These are phyloP conservation scores for Kwoniella dendrophila DNA, from an alignment of 768 basidiomycete species.

Conservation along the genomic window DNA sequence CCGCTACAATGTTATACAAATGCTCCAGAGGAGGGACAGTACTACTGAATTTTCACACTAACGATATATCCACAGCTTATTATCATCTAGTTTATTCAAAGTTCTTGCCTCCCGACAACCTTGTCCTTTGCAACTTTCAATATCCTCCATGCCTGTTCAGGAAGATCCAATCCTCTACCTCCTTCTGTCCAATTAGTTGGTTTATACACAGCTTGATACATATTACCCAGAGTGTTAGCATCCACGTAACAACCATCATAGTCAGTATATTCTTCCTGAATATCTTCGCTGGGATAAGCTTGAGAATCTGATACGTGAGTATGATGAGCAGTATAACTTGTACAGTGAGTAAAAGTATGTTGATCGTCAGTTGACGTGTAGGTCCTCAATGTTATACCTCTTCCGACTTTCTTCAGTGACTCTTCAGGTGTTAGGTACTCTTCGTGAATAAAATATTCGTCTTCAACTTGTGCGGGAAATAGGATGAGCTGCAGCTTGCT, in stretches of 20 bases:
- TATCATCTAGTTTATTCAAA: too few relatives aligned
- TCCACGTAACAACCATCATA: slow-evolving; percentile 7
- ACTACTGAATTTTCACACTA: too few relatives aligned
- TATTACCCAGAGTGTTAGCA: not conserved
- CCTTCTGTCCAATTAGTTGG: not conserved
- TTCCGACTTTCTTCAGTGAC: not conserved
- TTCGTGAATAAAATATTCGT: not conserved
- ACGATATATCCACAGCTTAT: too few relatives aligned
- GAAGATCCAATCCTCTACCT: not conserved
- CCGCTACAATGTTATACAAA: too few relatives aligned
- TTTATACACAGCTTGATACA: not conserved
- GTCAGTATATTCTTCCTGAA: slow-evolving; percentile 30
- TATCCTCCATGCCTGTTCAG: not conserved
- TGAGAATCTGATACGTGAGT: not conserved
- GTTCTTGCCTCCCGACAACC: too few relatives aligned
- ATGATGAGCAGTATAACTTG: slow-evolving; percentile 13
- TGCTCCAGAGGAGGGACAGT: too few relatives aligned
- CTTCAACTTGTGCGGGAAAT: slow-evolving; percentile 4
- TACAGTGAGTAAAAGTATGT: slow-evolving; percentile 17
- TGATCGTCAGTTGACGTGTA: slow-evolving; percentile 5
- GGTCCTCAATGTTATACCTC: slow-evolving; percentile 20
- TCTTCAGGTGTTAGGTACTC: not conserved
- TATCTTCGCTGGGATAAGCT: slow-evolving; percentile 4
- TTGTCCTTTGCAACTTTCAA: too few relatives aligned
- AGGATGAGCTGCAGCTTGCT: slow-evolving; percentile 14